These are phyloP conservation scores for Aspergillus luchuensis DNA, from an alignment of 2,329 filamentous ascomycete species.

Conservation along the genomic window DNA sequence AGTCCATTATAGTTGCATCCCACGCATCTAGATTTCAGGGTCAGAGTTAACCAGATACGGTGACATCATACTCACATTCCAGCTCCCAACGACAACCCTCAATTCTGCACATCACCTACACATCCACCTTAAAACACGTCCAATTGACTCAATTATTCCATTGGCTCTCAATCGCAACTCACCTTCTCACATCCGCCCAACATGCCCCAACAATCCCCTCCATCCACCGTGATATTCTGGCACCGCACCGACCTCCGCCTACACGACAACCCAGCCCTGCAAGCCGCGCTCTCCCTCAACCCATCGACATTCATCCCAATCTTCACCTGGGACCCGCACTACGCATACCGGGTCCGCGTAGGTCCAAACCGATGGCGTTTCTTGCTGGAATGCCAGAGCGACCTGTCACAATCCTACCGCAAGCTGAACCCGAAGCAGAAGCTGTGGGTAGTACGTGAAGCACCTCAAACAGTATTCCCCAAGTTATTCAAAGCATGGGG, in stretches of 20 bases:
- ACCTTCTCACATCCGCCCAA: no score
- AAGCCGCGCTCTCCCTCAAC: slow-evolving; percentile 69
- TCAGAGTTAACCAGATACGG: background rate
- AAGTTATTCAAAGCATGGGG: slow-evolving; percentile 74
- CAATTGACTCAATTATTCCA: background rate
- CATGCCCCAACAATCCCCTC: background rate
- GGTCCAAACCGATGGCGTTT: slow-evolving; percentile 76
- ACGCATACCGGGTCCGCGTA: slow-evolving; percentile 71
- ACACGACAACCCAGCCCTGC: slow-evolving; percentile 73
- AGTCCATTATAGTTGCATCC: no score
- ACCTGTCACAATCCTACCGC: slow-evolving; percentile 67
- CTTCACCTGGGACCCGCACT: slow-evolving; percentile 81
- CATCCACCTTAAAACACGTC: background rate
- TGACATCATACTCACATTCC: background rate
- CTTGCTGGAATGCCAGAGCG: slow-evolving; percentile 72
- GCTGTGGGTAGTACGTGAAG: slow-evolving; percentile 71
- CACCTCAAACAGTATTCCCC: slow-evolving; percentile 68
- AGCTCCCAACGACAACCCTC: background rate
- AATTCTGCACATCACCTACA: background rate
- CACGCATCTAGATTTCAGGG: no score
- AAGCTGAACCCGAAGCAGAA: slow-evolving; percentile 71
- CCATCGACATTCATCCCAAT: slow-evolving; percentile 71
- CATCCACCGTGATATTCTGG: slow-evolving; percentile 68
- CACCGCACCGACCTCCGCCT: slow-evolving; percentile 76
- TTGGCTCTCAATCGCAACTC: no score